Conservation (phyloP, 2,329 filamentous ascomycete genomes). For the Tolypocladium album region DNA sequence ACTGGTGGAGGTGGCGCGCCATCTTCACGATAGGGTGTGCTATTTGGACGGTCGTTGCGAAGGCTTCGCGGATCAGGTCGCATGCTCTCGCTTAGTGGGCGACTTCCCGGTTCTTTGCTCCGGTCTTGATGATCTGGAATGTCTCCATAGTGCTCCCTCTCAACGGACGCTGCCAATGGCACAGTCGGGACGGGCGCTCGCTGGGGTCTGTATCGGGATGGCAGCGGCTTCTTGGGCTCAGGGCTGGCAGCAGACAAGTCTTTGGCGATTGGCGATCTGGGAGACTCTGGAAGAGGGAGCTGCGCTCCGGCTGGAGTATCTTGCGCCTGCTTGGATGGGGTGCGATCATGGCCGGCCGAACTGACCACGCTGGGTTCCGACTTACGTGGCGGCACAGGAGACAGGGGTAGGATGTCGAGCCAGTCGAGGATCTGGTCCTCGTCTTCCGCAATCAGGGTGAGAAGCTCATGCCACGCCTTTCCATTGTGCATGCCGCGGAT, state of each 20-base stretch:
- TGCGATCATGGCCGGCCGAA: conserved; percentile 10
- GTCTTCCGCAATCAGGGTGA: conserved; percentile 66
- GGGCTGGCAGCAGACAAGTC: conserved; percentile 4
- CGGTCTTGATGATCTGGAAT: conserved; percentile 15
- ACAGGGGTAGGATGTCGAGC: conserved; percentile 63
- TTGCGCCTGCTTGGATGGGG: conserved; percentile 6
- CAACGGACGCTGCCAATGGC: not conserved
- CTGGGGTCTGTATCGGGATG: conserved; percentile 14
- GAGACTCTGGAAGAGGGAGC: conserved; percentile 12
- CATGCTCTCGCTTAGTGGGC: conserved; percentile 24
- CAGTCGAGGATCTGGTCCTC: conserved; percentile 75
- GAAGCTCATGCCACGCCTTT: conserved; percentile 71
- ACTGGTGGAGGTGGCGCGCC: conserved; percentile 44
- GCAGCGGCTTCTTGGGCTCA: conserved; percentile 14
- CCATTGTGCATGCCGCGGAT: conserved; percentile 58
- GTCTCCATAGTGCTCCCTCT: conserved; percentile 1
- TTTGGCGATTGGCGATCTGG: conserved; percentile 9
- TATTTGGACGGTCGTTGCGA: conserved; percentile 18
- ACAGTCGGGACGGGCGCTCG: conserved; percentile 2
- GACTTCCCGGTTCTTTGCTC: conserved; percentile 13
- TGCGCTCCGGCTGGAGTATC: conserved; percentile 21
- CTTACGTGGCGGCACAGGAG: conserved; percentile 35
- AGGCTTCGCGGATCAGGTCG: conserved; percentile 25
- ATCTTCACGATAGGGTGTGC: conserved; percentile 34
- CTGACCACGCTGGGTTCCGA: conserved; percentile 21